These are phyloP conservation scores for Fusarium chlamydosporum DNA, from an alignment of 2,329 filamentous ascomycete genomes.

Conservation along the genomic window DNA sequence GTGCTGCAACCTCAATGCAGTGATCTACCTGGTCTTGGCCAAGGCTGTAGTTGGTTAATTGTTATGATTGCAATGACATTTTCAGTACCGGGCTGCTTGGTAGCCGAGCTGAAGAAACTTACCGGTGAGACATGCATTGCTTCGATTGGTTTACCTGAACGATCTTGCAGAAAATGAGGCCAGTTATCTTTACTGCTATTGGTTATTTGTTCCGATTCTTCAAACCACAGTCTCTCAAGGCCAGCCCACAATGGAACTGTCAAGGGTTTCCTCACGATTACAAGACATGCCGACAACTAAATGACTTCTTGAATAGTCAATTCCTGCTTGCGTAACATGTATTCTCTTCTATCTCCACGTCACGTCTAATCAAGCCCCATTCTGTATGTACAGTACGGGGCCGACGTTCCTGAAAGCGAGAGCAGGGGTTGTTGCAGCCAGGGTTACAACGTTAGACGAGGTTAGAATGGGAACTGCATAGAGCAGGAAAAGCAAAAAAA, in stretches of 20 bases:
- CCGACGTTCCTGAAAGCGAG: no score
- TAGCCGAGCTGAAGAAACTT: not conserved
- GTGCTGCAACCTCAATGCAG: not conserved
- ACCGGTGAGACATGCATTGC: conserved; percentile 5
- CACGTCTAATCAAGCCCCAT: no score
- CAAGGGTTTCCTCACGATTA: not conserved
- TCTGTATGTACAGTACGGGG: no score
- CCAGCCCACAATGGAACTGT: not conserved
- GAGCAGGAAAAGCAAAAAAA: no score
- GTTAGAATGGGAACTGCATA: no score
- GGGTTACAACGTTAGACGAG: no score
- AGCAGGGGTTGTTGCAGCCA: no score
- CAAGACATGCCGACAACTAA: not conserved
- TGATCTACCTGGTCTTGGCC: not conserved
- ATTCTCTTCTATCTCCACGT: no score
- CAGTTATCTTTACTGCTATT: not conserved
- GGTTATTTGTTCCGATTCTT: not conserved
- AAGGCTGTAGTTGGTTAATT: not conserved
- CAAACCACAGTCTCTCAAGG: not conserved
- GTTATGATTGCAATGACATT: not conserved
- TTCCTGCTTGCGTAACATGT: no score
- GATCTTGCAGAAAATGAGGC: not conserved
- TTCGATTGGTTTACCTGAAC: not conserved
- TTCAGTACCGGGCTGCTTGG: not conserved
- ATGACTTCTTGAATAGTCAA: no score